Conservation (phyloP, 2,329 filamentous ascomycete genomes). For the Metarhizium humberi region DNA sequence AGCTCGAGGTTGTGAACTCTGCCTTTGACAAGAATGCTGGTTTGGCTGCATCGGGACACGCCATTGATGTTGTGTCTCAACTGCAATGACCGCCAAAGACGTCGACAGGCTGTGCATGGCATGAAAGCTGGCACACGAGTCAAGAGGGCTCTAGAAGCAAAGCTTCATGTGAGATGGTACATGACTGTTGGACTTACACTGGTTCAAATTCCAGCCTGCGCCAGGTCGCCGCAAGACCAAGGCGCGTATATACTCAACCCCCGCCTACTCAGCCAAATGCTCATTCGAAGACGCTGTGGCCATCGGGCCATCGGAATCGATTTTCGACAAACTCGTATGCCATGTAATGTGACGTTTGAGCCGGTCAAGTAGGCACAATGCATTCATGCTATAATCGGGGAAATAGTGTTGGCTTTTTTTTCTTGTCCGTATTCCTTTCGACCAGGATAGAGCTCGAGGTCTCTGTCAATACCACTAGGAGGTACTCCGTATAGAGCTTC, state of each 20-base stretch:
- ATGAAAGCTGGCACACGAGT: not conserved
- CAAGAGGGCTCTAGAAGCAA: not conserved
- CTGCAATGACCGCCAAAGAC: not conserved
- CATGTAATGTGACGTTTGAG: not conserved
- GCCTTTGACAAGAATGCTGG: conserved; percentile 2
- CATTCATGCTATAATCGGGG: not conserved
- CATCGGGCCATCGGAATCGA: not conserved
- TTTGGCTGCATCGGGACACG: not conserved
- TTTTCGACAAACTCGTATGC: not conserved
- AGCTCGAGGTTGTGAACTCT: not conserved
- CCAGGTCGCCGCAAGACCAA: not conserved
- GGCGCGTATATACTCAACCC: not conserved
- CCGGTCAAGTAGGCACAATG: not conserved
- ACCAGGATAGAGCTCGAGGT: no score
- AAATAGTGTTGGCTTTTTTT: not conserved
- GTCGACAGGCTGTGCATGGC: not conserved
- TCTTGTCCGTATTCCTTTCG: not conserved
- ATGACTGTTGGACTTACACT: not conserved
- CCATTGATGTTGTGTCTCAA: conserved; percentile 1
- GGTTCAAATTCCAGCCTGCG: not conserved
- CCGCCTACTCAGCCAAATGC: not conserved
- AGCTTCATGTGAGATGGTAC: not conserved
- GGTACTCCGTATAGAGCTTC: no score
- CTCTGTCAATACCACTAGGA: no score
- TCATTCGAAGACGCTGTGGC: not conserved